Conservation (phyloP, 2,329 filamentous ascomycete species). For the Diaporthe sp. region DNA sequence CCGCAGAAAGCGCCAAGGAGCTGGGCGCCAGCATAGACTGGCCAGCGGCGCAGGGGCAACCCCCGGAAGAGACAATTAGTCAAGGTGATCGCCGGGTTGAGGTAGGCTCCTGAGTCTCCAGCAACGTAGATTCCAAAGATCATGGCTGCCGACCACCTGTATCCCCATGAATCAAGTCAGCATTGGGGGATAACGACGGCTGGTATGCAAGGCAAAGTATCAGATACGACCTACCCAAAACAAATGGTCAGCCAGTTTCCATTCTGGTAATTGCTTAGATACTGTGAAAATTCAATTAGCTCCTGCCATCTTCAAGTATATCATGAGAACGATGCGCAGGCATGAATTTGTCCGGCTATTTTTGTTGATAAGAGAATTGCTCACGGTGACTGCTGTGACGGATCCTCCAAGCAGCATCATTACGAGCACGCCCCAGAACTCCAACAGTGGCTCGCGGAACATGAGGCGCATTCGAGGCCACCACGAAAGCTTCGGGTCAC, state of each 20-base stretch:
- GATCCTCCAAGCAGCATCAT: slow-evolving; percentile 24
- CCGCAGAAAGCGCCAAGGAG: slow-evolving; percentile 19
- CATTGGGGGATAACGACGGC: neutral
- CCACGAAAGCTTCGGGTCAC: neutral
- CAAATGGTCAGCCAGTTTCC: slow-evolving; percentile 27
- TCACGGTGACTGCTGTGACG: slow-evolving; percentile 4
- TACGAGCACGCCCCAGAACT: slow-evolving; percentile 22
- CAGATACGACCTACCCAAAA: slow-evolving; percentile 1
- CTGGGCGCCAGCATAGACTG: slow-evolving; percentile 14
- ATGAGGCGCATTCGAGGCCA: slow-evolving; percentile 16
- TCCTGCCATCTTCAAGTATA: neutral
- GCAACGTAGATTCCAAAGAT: slow-evolving; percentile 28
- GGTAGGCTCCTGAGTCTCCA: slow-evolving; percentile 23
- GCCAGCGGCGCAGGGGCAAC: slow-evolving; percentile 22
- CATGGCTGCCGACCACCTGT: slow-evolving; percentile 28
- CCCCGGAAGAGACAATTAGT: slow-evolving; percentile 30
- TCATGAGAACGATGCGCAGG: neutral
- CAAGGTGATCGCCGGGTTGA: slow-evolving; percentile 29
- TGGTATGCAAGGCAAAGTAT: neutral
- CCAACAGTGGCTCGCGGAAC: slow-evolving; percentile 18
- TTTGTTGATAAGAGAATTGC: neutral
- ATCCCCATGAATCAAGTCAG: neutral
- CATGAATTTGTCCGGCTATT: neutral
- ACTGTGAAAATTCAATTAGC: neutral
- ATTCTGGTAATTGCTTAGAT: slow-evolving; percentile 17